Percentiles rank a stretch among this genome's conserved stretches.
Conservation (phyloP, 768 basidiomycete genomes). For the Mycena capillaripes region DNA sequence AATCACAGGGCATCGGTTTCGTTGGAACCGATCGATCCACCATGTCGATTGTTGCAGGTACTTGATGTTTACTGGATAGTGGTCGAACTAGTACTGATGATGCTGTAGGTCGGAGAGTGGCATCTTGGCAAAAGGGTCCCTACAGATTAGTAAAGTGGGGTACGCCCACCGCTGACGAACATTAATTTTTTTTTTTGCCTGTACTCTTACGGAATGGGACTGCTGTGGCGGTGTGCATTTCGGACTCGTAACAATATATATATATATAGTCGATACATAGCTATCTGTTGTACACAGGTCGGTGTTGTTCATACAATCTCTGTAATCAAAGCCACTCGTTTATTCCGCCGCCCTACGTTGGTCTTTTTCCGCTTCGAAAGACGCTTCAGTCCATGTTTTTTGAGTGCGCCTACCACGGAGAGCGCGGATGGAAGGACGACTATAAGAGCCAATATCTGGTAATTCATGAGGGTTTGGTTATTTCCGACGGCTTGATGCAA, state of each 20-base stretch:
- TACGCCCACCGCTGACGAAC: slow-evolving; percentile 66
- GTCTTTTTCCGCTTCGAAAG: slow-evolving; percentile 43
- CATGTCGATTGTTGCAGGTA: slow-evolving; percentile 73
- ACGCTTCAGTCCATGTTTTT: slow-evolving; percentile 47
- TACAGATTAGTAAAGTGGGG: slow-evolving; percentile 72
- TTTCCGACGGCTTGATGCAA: background rate
- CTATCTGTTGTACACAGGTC: slow-evolving; percentile 10
- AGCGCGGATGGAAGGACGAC: slow-evolving; percentile 56
- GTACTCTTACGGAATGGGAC: slow-evolving; percentile 36
- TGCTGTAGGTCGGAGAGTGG: slow-evolving; percentile 62
- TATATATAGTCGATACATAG: slow-evolving; percentile 9
- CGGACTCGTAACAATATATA: background rate
- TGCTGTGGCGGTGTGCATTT: background rate
- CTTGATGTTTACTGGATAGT: background rate
- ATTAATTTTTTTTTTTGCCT: slow-evolving; percentile 42
- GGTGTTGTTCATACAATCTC: slow-evolving; percentile 19
- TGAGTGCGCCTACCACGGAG: slow-evolving; percentile 49
- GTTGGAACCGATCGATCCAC: slow-evolving; percentile 82
- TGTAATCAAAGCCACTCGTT: slow-evolving; percentile 25
- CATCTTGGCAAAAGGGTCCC: slow-evolving; percentile 75
- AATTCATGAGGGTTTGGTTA: background rate
- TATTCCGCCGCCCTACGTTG: slow-evolving; percentile 20
- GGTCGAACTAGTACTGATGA: background rate
- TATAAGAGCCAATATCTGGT: slow-evolving; percentile 55
- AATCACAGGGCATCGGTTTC: slow-evolving; percentile 76